Evolutionary conservation across 148 eudicot species (phyloP), one percentile per base, ranked within the genome.

Genomic region (Rhododendron mucronatum): DNA sequence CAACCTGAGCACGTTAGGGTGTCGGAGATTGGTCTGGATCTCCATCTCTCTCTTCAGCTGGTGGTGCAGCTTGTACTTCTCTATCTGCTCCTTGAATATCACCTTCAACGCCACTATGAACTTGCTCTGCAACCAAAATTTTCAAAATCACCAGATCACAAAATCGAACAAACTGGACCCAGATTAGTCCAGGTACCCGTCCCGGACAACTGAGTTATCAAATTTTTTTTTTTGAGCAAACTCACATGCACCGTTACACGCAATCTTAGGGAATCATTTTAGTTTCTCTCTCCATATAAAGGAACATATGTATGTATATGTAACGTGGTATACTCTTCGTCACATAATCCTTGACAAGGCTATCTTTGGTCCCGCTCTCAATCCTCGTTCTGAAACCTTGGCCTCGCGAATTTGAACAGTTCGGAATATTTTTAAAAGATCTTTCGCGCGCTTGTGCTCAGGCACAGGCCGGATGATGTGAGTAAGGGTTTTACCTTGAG

Each of bases 21-120:
- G 98, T 11, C 90, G 91, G 26, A 96, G 94, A 85, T 89, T 88
- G 81, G 87, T 92, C 78, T 96, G 98, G 69, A 95, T 96, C 91
- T 94, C 94, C 95, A 96, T 93, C 88, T 96, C 99, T 83, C 99
- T 90, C 89, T 89, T 92, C 89, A 96, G 84, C 90, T 96, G 99
- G 79, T 94, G 93, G 51, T 93, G 92, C 84, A 95, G 51, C 47
- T 88, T 83, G 82, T 95, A 93, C 90, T 93, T 95, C 88, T 93
- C 95, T 35, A 96, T 89, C 83, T 95, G 99, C 94, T 92, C 93
- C 91, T 95, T 96, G 89, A 94, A 96, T 81, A 96, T 91, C 92
- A 95, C 95, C 90, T 96, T 96, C 89, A 96, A 87, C 35, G 98
- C 98, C 89, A 96, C 98, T 79, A 96, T 91, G 87, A 89, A 95